Evolutionary conservation across 306 rosid species (phyloP), one percentile per base, ranked within the genome.

Genomic region (Acacia crassicarpa): DNA sequence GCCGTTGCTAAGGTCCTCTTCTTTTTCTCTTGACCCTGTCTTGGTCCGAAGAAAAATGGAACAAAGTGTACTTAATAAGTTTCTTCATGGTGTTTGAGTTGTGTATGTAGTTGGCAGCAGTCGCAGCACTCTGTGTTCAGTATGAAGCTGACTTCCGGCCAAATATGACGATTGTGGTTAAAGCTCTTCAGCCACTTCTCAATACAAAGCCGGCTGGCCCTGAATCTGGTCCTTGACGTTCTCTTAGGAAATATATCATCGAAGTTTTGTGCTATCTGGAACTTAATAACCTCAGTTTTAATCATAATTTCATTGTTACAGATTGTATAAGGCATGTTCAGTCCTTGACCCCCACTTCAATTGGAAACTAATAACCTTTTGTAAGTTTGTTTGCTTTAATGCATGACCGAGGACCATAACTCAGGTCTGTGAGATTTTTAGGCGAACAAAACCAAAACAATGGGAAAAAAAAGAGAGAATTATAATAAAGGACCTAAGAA

Each of bases 121-220:
- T 95, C 43, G 98, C 99, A 84, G 99, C 99, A 76, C 90, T 95
- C 22, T 95, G 99, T 85, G 99, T 95, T 78, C 99, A 95, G 58
- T 95, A 95, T 78, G 99, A 95, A 82, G 97, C 98, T 20, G 99
- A 95, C 77, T 95, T 95, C 84, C 68, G 99, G 85, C 99, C 99
- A 82, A 95, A 95, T 83, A 95, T 95, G 99, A 95, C 98, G 0
- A 95, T 95, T 74, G 99, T 95, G 48, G 99, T 93, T 32, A 95
- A 93, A 87, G 99, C 99, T 76, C 89, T 95, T 3, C 99, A 95
- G 75, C 99, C 99, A 72, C 98, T 95, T 78, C 92, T 95, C 66
- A 93, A 91, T 86, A 74, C 97, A 59, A 95, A 88, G 86, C 99
- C 96, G 9, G 78, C 95, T 51, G 99, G 94, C 80, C 91, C 93